Evolutionary conservation across 2,329 filamentous ascomycete species (phyloP), one percentile per base, ranked within the genome.

Genomic region (Aspergillus sp.): DNA sequence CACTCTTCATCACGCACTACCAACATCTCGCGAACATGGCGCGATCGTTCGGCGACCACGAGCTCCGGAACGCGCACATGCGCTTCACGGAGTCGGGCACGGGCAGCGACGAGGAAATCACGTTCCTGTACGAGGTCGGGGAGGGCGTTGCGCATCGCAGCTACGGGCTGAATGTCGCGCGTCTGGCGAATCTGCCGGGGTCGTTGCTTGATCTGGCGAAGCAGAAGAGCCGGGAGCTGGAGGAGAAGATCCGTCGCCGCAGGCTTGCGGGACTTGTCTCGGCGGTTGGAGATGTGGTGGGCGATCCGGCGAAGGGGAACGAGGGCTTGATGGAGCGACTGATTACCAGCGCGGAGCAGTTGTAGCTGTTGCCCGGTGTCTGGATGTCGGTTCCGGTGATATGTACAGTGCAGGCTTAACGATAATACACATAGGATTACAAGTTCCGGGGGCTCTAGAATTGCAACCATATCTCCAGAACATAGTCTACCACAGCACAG

Each of bases 1-100:
- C 86, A 4, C 69, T 98, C 26, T 98, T 98, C 67, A 94, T 98
- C 57, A 98, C 91, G 3, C 91, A 98, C 63, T 98, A 98, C 58
- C 91, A 98, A 63, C 80, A 80, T 43, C 73, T 98, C 1, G 69
- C 73, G n/a, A 76, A 78, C 7, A 71, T 93, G 41, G 80, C 79
- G 7, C 72, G 78, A 15, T 77, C 75, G 1, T 82, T 93, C 37
- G 66, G 68, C 10, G 58, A 68, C 5, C 69, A 71, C 1, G 80
- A 76, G 49, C 55, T 95, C 46, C 77, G 72, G 47, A 96, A 96
- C 56, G 84, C 95, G 29, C 91, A 98, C 56, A 96, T 98, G 89
- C 76, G 75, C 32, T 98, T 98, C 60, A 77, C 73, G 3, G 72
- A 76, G 51, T 59, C 57, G 1, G 57, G 51, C 1, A 58, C 66